These are phyloP conservation scores for Ambrosiella xylebori DNA, from an alignment of 2,329 filamentous ascomycete species.

Conservation along the genomic window DNA sequence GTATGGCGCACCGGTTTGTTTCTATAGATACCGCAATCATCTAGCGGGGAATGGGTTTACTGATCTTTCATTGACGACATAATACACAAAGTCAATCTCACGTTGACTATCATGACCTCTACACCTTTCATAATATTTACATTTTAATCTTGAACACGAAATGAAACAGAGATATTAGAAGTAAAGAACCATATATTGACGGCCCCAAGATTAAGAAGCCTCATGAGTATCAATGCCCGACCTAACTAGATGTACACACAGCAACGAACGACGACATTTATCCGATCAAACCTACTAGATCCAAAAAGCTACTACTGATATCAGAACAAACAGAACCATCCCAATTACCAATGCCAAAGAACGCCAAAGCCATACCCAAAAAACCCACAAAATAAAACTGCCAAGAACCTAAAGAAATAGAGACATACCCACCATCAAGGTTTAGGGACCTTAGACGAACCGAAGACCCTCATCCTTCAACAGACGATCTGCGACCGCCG, in stretches of 20 bases:
- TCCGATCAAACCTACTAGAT: too few relatives aligned
- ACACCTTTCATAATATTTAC: too few relatives aligned
- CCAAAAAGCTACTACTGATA: neutral
- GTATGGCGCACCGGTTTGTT: neutral
- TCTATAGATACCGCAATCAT: too few relatives aligned
- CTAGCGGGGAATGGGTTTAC: too few relatives aligned
- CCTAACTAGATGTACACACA: neutral
- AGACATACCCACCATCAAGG: slow-evolving; percentile 1
- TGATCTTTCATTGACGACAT: neutral
- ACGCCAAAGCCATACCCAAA: slow-evolving; percentile 1
- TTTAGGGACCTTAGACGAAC: slow-evolving; percentile 20
- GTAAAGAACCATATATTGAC: too few relatives aligned
- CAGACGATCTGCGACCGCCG: slow-evolving; percentile 37
- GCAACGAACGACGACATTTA: too few relatives aligned
- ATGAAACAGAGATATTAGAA: too few relatives aligned
- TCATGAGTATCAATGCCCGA: neutral
- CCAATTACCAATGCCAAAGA: neutral
- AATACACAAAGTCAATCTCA: too few relatives aligned
- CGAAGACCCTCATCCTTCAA: slow-evolving; percentile 32
- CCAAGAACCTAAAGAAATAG: slow-evolving; percentile 3
- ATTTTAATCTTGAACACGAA: too few relatives aligned
- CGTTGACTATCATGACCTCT: too few relatives aligned
- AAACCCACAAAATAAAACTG: slow-evolving; percentile 6
- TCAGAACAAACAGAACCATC: neutral
- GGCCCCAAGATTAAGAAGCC: too few relatives aligned